These are phyloP conservation scores for barrel medic (Medicago truncatula) DNA, from an alignment of 306 rosid genomes.

Conservation along the genomic window DNA sequence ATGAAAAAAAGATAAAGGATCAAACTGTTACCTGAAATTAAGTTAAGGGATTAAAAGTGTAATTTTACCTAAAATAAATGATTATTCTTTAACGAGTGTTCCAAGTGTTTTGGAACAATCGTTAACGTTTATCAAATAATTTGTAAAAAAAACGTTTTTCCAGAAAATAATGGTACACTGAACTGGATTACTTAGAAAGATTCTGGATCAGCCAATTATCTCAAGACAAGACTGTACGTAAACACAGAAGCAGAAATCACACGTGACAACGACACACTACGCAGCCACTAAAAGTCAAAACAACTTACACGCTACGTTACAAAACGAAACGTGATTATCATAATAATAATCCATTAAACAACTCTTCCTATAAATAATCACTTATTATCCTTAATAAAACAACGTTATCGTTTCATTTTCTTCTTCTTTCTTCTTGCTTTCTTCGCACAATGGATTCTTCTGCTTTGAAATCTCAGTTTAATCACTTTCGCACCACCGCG, in stretches of 20 bases:
- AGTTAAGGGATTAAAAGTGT: too few relatives aligned
- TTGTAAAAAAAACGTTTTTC: too few relatives aligned
- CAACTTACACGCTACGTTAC: conserved; percentile 3
- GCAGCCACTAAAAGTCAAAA: not conserved
- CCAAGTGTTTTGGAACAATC: too few relatives aligned
- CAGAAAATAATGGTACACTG: too few relatives aligned
- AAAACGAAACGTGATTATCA: not conserved
- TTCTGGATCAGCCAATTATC: not conserved
- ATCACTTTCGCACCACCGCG: conserved; percentile 44
- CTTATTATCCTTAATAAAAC: not conserved
- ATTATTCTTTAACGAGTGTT: too few relatives aligned
- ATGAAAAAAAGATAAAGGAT: too few relatives aligned
- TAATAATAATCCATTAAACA: not conserved
- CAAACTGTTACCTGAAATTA: too few relatives aligned
- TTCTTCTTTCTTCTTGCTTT: not conserved
- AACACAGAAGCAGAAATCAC: not conserved
- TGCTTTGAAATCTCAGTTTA: not conserved
- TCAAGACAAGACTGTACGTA: not conserved
- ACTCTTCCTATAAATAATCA: not conserved
- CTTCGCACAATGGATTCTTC: conserved; percentile 42
- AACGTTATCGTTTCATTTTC: not conserved
- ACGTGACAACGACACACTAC: conserved; percentile 8
- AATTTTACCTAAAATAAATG: too few relatives aligned
- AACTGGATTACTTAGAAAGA: not conserved
- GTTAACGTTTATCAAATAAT: too few relatives aligned